These are phyloP conservation scores for Kalaharituber pfeilii DNA, from an alignment of 2,329 filamentous ascomycete genomes.

Conservation along the genomic window DNA sequence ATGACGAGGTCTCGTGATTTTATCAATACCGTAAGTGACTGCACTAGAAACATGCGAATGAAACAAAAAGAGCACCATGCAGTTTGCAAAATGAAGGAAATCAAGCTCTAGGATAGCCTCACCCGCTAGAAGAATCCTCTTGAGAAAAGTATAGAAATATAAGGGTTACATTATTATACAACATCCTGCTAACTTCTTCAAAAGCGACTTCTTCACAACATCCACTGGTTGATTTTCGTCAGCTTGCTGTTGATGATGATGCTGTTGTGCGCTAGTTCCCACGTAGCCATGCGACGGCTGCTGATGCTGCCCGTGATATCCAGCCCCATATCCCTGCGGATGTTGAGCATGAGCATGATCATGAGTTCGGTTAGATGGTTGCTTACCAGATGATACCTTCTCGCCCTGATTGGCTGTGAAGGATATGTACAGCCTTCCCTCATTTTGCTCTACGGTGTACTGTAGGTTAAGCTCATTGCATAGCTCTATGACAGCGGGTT, in stretches of 20 bases:
- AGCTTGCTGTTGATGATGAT: constrained; percentile 29
- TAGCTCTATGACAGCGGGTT: constrained; percentile 79
- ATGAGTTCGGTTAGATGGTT: background rate
- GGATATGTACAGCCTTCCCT: constrained; percentile 75
- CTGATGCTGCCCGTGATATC: constrained; percentile 31
- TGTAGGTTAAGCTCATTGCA: constrained; percentile 68
- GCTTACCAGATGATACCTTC: background rate
- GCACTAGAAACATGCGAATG: too few relatives aligned
- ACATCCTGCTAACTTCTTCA: constrained; percentile 42
- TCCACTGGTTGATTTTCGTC: constrained; percentile 45
- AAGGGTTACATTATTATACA: constrained; percentile 55
- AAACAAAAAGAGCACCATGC: too few relatives aligned
- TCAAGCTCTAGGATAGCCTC: too few relatives aligned
- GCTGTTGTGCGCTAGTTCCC: constrained; percentile 28
- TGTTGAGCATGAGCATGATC: background rate
- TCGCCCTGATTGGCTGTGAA: constrained; percentile 28
- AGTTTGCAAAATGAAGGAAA: too few relatives aligned
- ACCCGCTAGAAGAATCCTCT: too few relatives aligned
- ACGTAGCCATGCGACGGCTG: constrained; percentile 23
- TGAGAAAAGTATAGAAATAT: constrained; percentile 2
- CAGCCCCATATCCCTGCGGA: constrained; percentile 44
- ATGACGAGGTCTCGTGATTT: too few relatives aligned
- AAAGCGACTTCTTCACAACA: constrained; percentile 42
- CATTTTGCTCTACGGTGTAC: constrained; percentile 74
- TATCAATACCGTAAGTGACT: too few relatives aligned